These are phyloP conservation scores for Mediolabrus comicus DNA, from an alignment of 108 stramenopile species.

Conservation along the genomic window DNA sequence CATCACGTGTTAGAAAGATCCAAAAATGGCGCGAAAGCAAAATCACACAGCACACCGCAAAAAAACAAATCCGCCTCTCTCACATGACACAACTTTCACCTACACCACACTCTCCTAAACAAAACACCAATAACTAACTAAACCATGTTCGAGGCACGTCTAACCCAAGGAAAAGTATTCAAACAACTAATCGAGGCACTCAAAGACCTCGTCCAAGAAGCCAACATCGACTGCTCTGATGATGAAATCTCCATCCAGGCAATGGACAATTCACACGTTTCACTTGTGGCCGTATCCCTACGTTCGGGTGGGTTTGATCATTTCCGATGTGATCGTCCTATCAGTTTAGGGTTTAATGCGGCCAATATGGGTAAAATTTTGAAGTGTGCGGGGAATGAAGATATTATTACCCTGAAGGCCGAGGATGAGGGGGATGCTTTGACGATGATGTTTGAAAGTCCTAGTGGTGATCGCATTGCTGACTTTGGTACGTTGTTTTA, in stretches of 20 bases:
- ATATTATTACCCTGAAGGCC: slow-evolving; percentile 95
- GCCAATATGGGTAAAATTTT: slow-evolving; percentile 97
- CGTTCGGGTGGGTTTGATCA: slow-evolving; percentile 88
- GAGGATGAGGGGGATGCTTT: slow-evolving; percentile 91
- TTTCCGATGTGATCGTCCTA: slow-evolving; percentile 94
- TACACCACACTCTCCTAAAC: background rate
- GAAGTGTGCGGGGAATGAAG: slow-evolving; percentile 97
- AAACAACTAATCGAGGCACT: slow-evolving; percentile 98
- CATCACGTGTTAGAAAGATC: too few species aligned
- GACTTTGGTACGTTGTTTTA: slow-evolving; percentile 88
- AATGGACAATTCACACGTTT: slow-evolving; percentile 99
- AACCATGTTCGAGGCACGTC: slow-evolving; percentile 97
- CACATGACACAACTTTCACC: background rate
- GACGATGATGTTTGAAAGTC: slow-evolving; percentile 92
- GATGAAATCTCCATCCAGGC: slow-evolving; percentile 95
- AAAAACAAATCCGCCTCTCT: background rate
- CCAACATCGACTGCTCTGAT: slow-evolving; percentile 88
- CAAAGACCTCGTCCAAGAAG: slow-evolving; percentile 95
- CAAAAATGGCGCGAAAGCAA: background rate
- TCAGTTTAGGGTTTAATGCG: slow-evolving; percentile 93
- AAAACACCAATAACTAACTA: background rate
- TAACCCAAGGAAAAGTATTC: slow-evolving; percentile 89
- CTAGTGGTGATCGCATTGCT: slow-evolving; percentile 80
- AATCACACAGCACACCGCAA: too few species aligned
- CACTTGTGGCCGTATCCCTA: slow-evolving; percentile 88